Conservation (phyloP, 108 stramenopile genomes). For the Skeletonema marinoi region DNA sequence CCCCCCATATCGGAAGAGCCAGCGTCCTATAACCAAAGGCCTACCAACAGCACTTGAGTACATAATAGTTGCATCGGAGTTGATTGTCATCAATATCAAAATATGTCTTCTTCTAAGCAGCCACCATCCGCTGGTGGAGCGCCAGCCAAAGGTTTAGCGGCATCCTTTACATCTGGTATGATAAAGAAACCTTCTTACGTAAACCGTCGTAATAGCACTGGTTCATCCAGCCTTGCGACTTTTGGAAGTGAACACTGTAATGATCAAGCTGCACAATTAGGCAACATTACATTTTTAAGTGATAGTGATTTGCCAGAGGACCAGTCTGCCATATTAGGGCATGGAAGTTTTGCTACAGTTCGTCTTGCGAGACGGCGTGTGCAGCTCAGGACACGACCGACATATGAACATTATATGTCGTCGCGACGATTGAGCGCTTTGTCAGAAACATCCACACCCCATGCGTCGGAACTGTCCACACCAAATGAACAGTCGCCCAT, state of each 20-base stretch:
- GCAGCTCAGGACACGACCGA: neutral
- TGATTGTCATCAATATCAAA: neutral
- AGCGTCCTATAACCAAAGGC: no score
- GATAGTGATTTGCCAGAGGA: conserved; percentile 34
- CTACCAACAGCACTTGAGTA: no score
- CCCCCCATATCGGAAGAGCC: no score
- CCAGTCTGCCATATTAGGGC: conserved; percentile 54
- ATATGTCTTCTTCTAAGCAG: neutral
- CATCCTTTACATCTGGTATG: neutral
- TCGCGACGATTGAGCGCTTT: neutral
- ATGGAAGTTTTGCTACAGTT: conserved; percentile 75
- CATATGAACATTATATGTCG: neutral
- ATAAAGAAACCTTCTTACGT: neutral
- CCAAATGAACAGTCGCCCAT: neutral
- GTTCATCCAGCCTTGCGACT: conserved; percentile 9
- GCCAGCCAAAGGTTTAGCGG: no score
- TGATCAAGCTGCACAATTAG: conserved; percentile 61
- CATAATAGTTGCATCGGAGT: no score
- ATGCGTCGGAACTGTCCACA: neutral
- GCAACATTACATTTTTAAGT: conserved; percentile 58
- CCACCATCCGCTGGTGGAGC: neutral
- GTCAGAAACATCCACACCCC: no score
- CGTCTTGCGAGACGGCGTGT: conserved; percentile 56
- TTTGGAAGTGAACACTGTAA: conserved; percentile 21
- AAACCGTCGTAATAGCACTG: neutral